Percentiles rank a stretch among this genome's conserved stretches.
Conservation (phyloP, 176 grass and related monocot genomes). For the Oryza officinalis region DNA sequence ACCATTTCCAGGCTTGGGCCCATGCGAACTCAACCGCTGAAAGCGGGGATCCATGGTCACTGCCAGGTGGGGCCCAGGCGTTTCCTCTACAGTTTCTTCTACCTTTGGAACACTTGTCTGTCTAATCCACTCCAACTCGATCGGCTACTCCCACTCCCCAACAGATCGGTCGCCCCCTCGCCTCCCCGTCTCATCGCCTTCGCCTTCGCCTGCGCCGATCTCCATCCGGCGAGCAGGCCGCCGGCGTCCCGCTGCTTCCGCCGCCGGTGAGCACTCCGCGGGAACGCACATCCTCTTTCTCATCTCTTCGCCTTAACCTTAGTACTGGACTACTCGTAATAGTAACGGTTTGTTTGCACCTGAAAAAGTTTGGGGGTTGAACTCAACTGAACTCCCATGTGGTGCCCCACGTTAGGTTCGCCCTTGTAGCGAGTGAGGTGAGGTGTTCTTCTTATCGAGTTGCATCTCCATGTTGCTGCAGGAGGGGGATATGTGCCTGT, state of each 20-base stretch:
- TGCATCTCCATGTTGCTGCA: not conserved
- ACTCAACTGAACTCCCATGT: too few relatives aligned
- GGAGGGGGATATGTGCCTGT: slow-evolving; percentile 26
- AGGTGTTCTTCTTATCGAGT: not conserved
- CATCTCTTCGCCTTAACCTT: too few relatives aligned
- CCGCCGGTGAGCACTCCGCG: too few relatives aligned
- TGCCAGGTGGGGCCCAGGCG: not conserved
- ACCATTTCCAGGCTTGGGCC: not conserved
- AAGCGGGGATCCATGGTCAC: not conserved
- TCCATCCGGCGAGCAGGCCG: too few relatives aligned
- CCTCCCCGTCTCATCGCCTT: too few relatives aligned
- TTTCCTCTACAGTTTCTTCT: not conserved
- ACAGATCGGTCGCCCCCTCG: not conserved
- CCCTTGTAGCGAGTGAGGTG: not conserved
- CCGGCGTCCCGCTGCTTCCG: too few relatives aligned
- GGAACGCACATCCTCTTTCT: too few relatives aligned
- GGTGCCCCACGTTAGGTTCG: too few relatives aligned
- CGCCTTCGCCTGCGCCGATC: too few relatives aligned
- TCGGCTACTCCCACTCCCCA: not conserved
- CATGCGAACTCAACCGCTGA: not conserved
- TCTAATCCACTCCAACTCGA: not conserved
- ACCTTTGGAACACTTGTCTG: not conserved
- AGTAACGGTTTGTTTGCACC: too few relatives aligned
- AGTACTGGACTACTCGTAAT: too few relatives aligned
- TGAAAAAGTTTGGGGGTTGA: too few relatives aligned